Conservation (phyloP, 768 basidiomycete genomes). For the Leccinum obscurum region DNA sequence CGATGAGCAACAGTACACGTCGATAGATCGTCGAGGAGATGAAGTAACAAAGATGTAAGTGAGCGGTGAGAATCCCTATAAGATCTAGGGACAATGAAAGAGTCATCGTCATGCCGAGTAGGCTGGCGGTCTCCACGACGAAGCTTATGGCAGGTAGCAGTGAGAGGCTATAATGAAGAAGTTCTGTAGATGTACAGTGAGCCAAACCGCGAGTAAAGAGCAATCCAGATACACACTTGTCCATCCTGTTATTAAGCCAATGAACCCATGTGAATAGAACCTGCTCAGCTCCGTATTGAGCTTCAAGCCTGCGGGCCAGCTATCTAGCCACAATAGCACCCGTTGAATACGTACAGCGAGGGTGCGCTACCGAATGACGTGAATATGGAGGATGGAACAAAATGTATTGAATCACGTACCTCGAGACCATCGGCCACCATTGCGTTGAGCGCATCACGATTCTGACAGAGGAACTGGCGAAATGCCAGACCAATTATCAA, state of each 20-base stretch:
- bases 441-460: conserved; percentile 48
- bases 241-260: conserved; percentile 68
- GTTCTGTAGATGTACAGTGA: conserved; percentile 11
- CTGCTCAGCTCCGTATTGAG: conserved; percentile 92
- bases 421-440: conserved; percentile 38
- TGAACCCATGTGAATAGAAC: conserved; percentile 76
- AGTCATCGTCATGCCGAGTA: conserved; percentile 60
- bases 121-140: conserved; percentile 37
- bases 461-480: conserved; percentile 69
- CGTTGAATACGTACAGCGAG: conserved; percentile 42
- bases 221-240: conserved; percentile 51
- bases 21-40: conserved; percentile 62
- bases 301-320: conserved; percentile 96
- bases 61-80: conserved; percentile 64
- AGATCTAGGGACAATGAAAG: conserved; percentile 69
- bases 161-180: conserved; percentile 24
- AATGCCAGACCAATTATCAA: conserved; percentile 78
- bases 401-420: conserved; percentile 34
- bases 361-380: conserved; percentile 16
- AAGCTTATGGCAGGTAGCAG: conserved; percentile 28
- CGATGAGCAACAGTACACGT: conserved; percentile 54
- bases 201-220: conserved; percentile 1
- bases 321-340: conserved; percentile 79
- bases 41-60: conserved; percentile 70
- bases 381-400: background rate